A percentile compares a stretch with the other conserved stretches of the same genome.
phyloP scores from a whole-genome alignment of 768 basidiomycete species.

The Tricholoma bakamatsutake region DNA sequence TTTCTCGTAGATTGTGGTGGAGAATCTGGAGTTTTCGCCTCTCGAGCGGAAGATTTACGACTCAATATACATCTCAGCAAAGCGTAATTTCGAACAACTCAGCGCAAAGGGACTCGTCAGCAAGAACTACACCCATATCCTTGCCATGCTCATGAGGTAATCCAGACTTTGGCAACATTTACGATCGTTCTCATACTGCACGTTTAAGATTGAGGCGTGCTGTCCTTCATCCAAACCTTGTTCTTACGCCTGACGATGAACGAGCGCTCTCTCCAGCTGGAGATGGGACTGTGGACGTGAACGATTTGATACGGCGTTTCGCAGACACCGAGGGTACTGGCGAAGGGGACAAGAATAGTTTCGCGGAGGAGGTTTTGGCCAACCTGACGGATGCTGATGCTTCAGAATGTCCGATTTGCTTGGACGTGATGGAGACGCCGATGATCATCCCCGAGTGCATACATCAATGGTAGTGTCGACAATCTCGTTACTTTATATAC shows the following conservation, averaged over 20 bases:
- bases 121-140: slow-evolving; percentile 81
- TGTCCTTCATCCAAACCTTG: slow-evolving; percentile 85
- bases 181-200: neutral
- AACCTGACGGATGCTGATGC: slow-evolving; percentile 49
- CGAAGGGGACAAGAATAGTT: slow-evolving; percentile 33
- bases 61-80: slow-evolving; percentile 75
- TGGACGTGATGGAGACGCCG: slow-evolving; percentile 69
- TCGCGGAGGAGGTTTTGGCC: slow-evolving; percentile 61
- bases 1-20: slow-evolving; percentile 49
- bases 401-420: slow-evolving; percentile 75
- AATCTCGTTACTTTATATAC: neutral
- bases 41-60: slow-evolving; percentile 87
- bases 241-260: slow-evolving; percentile 49
- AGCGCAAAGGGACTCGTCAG: slow-evolving; percentile 73
- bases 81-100: slow-evolving; percentile 73
- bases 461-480: slow-evolving; percentile 58
- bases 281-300: slow-evolving; percentile 46
- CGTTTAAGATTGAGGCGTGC: slow-evolving; percentile 54
- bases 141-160: slow-evolving; percentile 93
- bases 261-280: slow-evolving; percentile 29
- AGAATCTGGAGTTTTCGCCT: slow-evolving; percentile 74
- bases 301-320: slow-evolving; percentile 54
- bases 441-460: slow-evolving; percentile 70
- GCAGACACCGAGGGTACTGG: slow-evolving; percentile 29
- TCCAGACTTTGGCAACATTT: slow-evolving; percentile 15